Conservation (phyloP, 768 basidiomycete genomes). For the Hortiboletus flavorubellus region DNA sequence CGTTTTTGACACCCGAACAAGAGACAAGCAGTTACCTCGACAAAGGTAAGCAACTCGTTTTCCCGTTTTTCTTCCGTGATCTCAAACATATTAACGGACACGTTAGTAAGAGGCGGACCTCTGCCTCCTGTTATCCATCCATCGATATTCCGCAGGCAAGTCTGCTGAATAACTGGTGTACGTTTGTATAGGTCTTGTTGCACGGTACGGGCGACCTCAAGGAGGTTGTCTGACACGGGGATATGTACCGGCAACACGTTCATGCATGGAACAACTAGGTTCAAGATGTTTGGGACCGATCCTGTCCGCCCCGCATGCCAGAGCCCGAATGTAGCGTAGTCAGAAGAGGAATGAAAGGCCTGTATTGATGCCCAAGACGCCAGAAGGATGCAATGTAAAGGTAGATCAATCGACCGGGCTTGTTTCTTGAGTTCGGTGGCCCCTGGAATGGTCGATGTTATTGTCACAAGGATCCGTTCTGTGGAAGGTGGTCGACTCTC, state of each 20-base stretch:
- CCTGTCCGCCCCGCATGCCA: slow-evolving; percentile 47
- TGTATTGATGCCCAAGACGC: slow-evolving; percentile 44
- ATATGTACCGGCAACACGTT: slow-evolving; percentile 42
- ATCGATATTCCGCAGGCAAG: slow-evolving; percentile 34
- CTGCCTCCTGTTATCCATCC: slow-evolving; percentile 33
- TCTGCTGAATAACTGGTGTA: slow-evolving; percentile 41
- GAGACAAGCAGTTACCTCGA: slow-evolving; percentile 31
- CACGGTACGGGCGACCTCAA: slow-evolving; percentile 33
- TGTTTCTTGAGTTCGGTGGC: slow-evolving; percentile 43
- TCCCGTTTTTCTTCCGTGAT: slow-evolving; percentile 21
- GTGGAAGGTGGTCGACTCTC: neutral
- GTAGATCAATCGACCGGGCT: slow-evolving; percentile 35
- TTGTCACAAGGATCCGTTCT: slow-evolving; percentile 17
- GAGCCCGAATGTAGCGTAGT: slow-evolving; percentile 39
- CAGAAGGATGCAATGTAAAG: slow-evolving; percentile 40
- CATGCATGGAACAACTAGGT: slow-evolving; percentile 43
- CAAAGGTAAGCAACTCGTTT: slow-evolving; percentile 26
- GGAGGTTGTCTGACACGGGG: slow-evolving; percentile 10
- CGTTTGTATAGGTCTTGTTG: slow-evolving; percentile 37
- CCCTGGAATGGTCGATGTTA: slow-evolving; percentile 43
- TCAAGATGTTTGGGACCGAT: slow-evolving; percentile 31
- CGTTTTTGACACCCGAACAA: neutral
- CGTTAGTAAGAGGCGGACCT: slow-evolving; percentile 38
- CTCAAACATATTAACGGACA: slow-evolving; percentile 44
- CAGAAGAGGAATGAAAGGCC: slow-evolving; percentile 25